phyloP scores from a whole-genome alignment of 805 yeast species.

The Ogataea neopini region DNA sequence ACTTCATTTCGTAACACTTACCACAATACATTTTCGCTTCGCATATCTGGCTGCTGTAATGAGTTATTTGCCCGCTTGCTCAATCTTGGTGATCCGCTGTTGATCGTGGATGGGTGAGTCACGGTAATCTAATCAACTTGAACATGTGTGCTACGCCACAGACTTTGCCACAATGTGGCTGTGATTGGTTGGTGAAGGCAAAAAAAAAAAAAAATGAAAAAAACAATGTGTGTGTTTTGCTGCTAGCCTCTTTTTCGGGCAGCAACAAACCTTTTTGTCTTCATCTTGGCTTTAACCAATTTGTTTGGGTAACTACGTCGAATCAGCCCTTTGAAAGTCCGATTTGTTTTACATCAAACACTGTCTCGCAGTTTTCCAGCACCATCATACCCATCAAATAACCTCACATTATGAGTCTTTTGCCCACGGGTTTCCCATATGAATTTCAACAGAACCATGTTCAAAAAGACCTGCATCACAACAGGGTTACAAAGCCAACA shows the following conservation, averaged over 20 bases:
- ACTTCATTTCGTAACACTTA: neutral
- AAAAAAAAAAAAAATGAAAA: neutral
- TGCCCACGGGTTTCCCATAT: constrained; percentile 12
- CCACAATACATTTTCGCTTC: neutral
- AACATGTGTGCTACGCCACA: too few species aligned
- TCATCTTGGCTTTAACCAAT: too few species aligned
- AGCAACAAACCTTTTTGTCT: neutral
- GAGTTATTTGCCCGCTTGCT: too few species aligned
- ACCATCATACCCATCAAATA: neutral
- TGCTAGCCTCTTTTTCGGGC: neutral
- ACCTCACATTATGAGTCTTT: constrained; percentile 9
- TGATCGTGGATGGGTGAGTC: too few species aligned
- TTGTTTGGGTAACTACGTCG: too few species aligned
- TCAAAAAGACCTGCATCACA: constrained; percentile 17
- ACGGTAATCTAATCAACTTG: too few species aligned
- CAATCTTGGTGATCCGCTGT: too few species aligned
- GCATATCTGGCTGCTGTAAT: too few species aligned
- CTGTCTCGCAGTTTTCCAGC: neutral
- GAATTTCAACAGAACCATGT: constrained; percentile 14
- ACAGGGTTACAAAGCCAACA: constrained; percentile 18
- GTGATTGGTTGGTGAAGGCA: constrained; percentile 3
- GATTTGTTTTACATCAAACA: neutral
- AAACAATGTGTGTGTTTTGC: neutral
- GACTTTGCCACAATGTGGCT: constrained; percentile 1
- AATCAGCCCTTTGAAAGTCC: neutral